Evolutionary conservation across 768 basidiomycete genomes (phyloP), one percentile per base, ranked within the genome.

Genomic region (Boletus rubroflammeus): DNA sequence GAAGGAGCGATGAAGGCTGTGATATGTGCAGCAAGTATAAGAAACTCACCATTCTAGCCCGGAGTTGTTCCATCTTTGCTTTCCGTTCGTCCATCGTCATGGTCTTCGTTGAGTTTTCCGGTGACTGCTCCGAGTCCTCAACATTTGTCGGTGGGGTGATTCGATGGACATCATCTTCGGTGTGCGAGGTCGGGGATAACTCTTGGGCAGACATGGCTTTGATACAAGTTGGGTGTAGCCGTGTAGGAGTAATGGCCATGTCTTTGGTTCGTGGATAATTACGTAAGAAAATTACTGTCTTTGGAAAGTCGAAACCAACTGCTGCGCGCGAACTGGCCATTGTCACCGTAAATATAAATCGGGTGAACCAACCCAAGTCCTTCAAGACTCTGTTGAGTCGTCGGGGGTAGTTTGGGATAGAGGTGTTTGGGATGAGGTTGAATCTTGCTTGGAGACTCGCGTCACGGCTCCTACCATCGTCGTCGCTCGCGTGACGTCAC

Each of bases 21-120:
- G 25, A 11, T 2, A 19, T 54, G 5, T 10, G n/a, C 35, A n/a
- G 10, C 6, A 23, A 55, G 35, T 15, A 9, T 50, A 28, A n/a
- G 28, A 49, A 46, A 43, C 58, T 31, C 49, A 93, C 95, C 83
- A 93, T 91, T 66, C 83, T 85, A 68, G 81, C 79, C 57, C 90
- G 76, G 39, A 97, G 76, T 61, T 84, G 76, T 26, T 85, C 86
- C 71, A 95, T 72, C 75, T 88, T 94, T 19, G 80, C 82, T 68
- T 84, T 84, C 53, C 92, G 75, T 61, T 88, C 88, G 51, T 87
- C 85, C 78, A 89, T 77, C 0, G 82, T 80, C 65, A 77, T 25
- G 23, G 53, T 36, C 10, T 57, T 58, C 49, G 57, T 40, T 5
- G 61, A 42, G 25, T 53, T 53, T 66, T 67, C 66, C 47, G 61